phyloP scores from a whole-genome alignment of 805 yeast species.

The Teunomyces aglyptinius region DNA sequence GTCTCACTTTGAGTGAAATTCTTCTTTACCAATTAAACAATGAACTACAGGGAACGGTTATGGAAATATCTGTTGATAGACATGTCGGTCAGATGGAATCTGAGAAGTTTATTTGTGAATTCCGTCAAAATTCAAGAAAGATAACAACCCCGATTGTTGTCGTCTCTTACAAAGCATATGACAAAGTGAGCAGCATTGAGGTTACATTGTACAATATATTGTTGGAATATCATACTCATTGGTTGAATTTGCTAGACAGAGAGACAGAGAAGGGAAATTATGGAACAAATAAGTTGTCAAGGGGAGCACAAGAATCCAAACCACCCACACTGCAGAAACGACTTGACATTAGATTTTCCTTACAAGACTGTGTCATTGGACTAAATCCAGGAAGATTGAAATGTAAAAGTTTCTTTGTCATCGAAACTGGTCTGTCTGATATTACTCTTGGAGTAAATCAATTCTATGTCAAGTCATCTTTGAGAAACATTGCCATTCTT shows the following conservation, averaged over 20 bases:
- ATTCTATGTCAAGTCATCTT: constrained; percentile 40
- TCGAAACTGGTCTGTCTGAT: constrained; percentile 56
- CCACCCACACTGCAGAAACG: constrained; percentile 2
- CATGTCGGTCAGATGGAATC: neutral
- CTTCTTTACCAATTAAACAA: constrained; percentile 18
- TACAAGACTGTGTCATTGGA: constrained; percentile 58
- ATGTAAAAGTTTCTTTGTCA: constrained; percentile 51
- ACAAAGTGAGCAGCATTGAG: constrained; percentile 35
- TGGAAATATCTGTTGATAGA: constrained; percentile 17
- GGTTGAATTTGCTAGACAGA: constrained; percentile 49
- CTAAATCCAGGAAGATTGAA: constrained; percentile 59
- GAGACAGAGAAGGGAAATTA: neutral
- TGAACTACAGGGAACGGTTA: constrained; percentile 23
- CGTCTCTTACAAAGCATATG: constrained; percentile 18
- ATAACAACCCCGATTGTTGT: constrained; percentile 22
- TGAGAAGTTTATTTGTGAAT: constrained; percentile 18
- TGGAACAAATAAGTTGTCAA: neutral
- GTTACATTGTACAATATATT: constrained; percentile 47
- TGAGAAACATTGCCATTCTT: constrained; percentile 50
- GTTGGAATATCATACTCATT: constrained; percentile 58
- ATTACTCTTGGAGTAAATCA: constrained; percentile 34
- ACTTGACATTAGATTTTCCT: constrained; percentile 30
- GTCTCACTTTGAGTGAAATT: constrained; percentile 12
- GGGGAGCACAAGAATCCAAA: neutral
- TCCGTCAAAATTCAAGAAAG: constrained; percentile 12